A percentile compares a stretch with the other conserved stretches of the same genome.
Evolutionary conservation across 345 rosid species (phyloP).

Genomic region (Ceriops zippeliana): DNA sequence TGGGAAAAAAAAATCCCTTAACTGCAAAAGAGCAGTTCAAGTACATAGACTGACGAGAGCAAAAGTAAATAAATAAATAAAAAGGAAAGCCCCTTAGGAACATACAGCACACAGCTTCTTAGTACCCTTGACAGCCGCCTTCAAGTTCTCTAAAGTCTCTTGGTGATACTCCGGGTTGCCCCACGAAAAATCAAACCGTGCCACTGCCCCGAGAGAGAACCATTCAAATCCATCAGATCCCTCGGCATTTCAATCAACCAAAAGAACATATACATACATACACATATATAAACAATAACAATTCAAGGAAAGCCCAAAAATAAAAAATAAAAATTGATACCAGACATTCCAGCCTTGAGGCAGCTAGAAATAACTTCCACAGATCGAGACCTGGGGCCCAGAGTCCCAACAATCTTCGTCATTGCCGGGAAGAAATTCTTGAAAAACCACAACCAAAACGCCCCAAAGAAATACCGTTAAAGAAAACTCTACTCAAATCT

Average conservation of each 20-base stretch:
- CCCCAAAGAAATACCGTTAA: background rate
- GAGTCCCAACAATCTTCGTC: conserved; percentile 37
- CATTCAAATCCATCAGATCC: conserved; percentile 5
- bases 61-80: background rate
- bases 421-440: conserved; percentile 34
- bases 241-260: background rate
- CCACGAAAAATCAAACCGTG: conserved; percentile 37
- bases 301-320: background rate
- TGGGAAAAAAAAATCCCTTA: too few relatives aligned
- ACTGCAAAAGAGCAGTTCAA: background rate
- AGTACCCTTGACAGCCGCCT: conserved; percentile 30
- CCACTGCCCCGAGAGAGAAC: conserved; percentile 17
- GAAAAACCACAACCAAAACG: background rate
- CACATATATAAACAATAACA: background rate
- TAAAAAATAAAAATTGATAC: background rate
- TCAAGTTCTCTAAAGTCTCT: conserved; percentile 30
- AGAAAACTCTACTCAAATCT: background rate
- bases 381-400: conserved; percentile 34
- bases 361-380: conserved; percentile 26
- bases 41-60: background rate
- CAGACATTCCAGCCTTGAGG: conserved; percentile 34
- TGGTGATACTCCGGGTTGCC: conserved; percentile 28
- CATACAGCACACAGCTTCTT: conserved; percentile 36
- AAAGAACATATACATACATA: too few relatives aligned
- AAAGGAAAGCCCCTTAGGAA: background rate